A percentile compares a stretch with the other conserved stretches of the same genome.
These are phyloP conservation scores for Globisporangium polare DNA, from an alignment of 352 stramenopile genomes.

Conservation along the genomic window DNA sequence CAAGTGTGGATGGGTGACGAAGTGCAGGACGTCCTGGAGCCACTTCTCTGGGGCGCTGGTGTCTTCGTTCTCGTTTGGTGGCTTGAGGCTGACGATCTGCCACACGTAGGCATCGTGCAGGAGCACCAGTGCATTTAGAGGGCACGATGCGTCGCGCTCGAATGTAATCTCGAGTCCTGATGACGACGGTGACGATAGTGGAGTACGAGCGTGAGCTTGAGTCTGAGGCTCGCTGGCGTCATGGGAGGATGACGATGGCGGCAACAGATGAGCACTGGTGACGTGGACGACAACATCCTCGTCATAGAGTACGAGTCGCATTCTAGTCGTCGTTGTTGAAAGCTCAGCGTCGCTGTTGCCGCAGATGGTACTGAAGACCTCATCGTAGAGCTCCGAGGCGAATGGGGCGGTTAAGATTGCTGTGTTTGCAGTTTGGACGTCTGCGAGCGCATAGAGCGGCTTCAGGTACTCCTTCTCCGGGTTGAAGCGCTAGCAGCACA, in stretches of 20 bases:
- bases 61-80: background rate
- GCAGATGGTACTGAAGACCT: conserved; percentile 5
- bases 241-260: background rate
- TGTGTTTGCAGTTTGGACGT: conserved; percentile 22
- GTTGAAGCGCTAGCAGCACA: conserved; percentile 31
- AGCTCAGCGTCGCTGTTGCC: background rate
- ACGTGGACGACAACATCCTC: conserved; percentile 42
- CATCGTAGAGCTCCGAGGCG: conserved; percentile 15
- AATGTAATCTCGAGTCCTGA: conserved; percentile 24
- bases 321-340: background rate
- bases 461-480: conserved; percentile 40
- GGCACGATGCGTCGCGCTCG: conserved; percentile 34
- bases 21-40: conserved; percentile 49
- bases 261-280: conserved; percentile 4
- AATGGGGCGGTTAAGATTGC: conserved; percentile 31
- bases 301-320: conserved; percentile 30
- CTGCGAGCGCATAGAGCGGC: conserved; percentile 43
- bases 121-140: conserved; percentile 21
- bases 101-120: conserved; percentile 39
- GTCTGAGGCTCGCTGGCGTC: background rate
- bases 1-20: conserved; percentile 41
- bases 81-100: conserved; percentile 21
- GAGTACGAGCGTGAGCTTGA: background rate
- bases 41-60: conserved; percentile 27
- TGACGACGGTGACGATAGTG: background rate